Evolutionary conservation across 768 basidiomycete species (phyloP).

Genomic region (Mycena metata): DNA sequence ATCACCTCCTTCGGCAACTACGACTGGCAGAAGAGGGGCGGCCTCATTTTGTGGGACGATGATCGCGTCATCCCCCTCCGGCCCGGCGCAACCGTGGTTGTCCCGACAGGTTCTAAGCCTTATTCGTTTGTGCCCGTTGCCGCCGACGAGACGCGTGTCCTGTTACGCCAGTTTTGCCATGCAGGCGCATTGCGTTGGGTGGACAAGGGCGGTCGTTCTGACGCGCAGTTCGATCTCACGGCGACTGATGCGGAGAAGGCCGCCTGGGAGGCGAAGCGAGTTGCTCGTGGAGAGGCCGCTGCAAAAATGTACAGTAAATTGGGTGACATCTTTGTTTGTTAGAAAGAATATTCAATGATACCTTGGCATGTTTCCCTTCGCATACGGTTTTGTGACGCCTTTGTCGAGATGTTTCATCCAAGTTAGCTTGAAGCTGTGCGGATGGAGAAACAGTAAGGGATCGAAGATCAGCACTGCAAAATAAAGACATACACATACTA

Average conservation of each 20-base stretch:
- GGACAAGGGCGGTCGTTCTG: slow-evolving; percentile 2
- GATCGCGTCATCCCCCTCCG: background rate
- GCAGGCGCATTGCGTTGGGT: background rate
- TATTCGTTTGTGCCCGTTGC: background rate
- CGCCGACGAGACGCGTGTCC: background rate
- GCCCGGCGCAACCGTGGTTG: background rate
- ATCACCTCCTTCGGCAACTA: background rate
- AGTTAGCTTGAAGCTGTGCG: no score
- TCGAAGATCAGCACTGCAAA: no score
- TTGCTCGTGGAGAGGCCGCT: background rate
- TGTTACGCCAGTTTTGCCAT: slow-evolving; percentile 3
- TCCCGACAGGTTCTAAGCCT: background rate
- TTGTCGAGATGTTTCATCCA: no score
- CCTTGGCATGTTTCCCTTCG: no score
- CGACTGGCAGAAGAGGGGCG: background rate
- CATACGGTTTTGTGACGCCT: no score
- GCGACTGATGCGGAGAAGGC: background rate
- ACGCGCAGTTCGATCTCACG: background rate
- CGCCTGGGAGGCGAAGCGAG: background rate
- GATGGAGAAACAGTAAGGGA: no score
- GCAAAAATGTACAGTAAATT: background rate
- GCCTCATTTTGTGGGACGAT: background rate
- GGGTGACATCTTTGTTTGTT: background rate
- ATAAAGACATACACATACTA: no score
- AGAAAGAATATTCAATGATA: no score